Evolutionary conservation across 805 yeast species (phyloP), one percentile per base, ranked within the genome.

Genomic region (Hanseniaspora taiwanica): DNA sequence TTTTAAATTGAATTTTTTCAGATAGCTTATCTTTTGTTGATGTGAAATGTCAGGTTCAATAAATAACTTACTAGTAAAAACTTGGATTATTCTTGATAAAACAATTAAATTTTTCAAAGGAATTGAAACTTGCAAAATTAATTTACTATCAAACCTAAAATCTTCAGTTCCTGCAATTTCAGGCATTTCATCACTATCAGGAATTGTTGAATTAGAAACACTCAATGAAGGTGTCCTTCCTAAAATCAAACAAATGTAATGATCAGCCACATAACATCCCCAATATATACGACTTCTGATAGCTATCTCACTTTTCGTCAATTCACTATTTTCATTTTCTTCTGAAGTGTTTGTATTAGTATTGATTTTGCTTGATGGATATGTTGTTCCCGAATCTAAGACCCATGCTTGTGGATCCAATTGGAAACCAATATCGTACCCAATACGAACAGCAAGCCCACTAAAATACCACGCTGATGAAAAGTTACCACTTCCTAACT

Each of bases 231-330:
- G 68, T 0, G 80, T 78, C 39, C 81, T 57, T 3, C 83, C 83
- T 36, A 75, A 55, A 38, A 75, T 59, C 27, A 76, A 56, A 50
- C 78, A 70, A 27, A 76, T 72, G 48, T 76, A 71, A 51, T 74
- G 81, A 53, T 76, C 83, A 2, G 77, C 78, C 42, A 76, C 59
- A 52, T 70, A 76, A 38, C 76, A 68, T 3, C 82, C 82, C 83
- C 83, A 76, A 51, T 72, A 73, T 9, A 76, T 71, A 43, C 83
- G 59, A 38, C 75, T 67, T 43, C 80, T 62, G 40, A 76, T 73
- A 32, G 69, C 73, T 14, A 70, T 62, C 46, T 74, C 78, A 38
- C 74, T 64, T 24, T 67, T 64, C n/a, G 66, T 60, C 37, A 70
- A 53, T 29, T 59, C 48, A 36, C 50, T 52, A 13, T 59, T 48